These are phyloP conservation scores for Saccharomyces pastorianus DNA, from an alignment of 1,139 yeast genomes.

Conservation along the genomic window DNA sequence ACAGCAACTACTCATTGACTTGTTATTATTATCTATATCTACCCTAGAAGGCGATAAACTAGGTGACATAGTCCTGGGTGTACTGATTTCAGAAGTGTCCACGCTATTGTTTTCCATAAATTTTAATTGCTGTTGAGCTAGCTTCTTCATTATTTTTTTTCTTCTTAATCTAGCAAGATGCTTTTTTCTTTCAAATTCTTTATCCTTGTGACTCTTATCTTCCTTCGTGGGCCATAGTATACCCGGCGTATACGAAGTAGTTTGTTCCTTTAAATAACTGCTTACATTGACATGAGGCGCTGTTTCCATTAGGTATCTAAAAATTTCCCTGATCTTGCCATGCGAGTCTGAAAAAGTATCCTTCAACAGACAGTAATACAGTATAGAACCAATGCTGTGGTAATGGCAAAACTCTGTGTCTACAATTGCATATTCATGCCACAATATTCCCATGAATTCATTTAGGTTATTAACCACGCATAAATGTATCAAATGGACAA, in stretches of 20 bases:
- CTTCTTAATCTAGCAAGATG: conserved; percentile 65
- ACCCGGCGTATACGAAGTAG: conserved; percentile 27
- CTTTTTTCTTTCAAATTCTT: conserved; percentile 53
- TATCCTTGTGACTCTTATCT: conserved; percentile 16
- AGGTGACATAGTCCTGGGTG: conserved; percentile 30
- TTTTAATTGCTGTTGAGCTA: conserved; percentile 66
- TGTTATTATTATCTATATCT: conserved; percentile 32
- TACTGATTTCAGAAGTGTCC: conserved; percentile 27
- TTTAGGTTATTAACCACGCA: conserved; percentile 30
- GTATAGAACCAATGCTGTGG: conserved; percentile 38
- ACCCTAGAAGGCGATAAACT: conserved; percentile 20
- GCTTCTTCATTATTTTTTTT: conserved; percentile 64
- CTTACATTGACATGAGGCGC: conserved; percentile 28
- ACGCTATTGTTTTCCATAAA: conserved; percentile 50
- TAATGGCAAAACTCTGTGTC: conserved; percentile 36
- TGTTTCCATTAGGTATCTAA: conserved; percentile 33
- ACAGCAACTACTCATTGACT: conserved; percentile 51
- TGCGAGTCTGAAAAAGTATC: conserved; percentile 40
- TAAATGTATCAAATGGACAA: conserved; percentile 61
- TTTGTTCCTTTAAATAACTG: conserved; percentile 30
- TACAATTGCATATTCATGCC: conserved; percentile 33
- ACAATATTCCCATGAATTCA: conserved; percentile 20
- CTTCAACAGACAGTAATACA: conserved; percentile 39
- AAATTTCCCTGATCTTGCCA: conserved; percentile 48
- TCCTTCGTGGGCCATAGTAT: conserved; percentile 21